Percentiles rank a stretch among this genome's conserved stretches.
These are phyloP conservation scores for Starmera quercuum DNA, from an alignment of 805 yeast species.

Conservation along the genomic window DNA sequence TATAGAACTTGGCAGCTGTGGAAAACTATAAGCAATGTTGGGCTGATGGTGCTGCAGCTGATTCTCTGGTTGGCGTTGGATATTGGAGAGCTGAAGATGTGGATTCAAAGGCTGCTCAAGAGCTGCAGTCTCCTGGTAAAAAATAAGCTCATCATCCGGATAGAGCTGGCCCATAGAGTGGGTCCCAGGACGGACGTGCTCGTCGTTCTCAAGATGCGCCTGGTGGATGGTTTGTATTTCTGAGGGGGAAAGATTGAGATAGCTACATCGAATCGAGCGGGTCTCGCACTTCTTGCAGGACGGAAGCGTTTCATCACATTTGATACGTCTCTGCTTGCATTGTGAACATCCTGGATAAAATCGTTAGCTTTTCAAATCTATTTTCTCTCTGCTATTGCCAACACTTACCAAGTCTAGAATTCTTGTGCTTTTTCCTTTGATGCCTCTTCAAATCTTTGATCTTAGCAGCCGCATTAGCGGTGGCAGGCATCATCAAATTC, in stretches of 20 bases:
- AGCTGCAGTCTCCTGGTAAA: too few species aligned
- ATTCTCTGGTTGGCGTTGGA: not conserved
- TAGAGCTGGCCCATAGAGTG: too few species aligned
- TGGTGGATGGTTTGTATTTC: not conserved
- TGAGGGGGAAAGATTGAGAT: not conserved
- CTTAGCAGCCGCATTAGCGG: too few species aligned
- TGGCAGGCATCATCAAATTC: too few species aligned
- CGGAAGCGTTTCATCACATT: constrained; percentile 57
- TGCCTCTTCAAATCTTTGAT: not conserved
- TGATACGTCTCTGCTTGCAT: constrained; percentile 51
- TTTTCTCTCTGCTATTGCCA: too few species aligned
- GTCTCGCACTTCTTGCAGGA: constrained; percentile 41
- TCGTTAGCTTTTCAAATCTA: not conserved
- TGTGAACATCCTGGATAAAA: constrained; percentile 57
- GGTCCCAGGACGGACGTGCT: too few species aligned
- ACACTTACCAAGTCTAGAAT: constrained; percentile 30
- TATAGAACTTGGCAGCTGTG: too few species aligned
- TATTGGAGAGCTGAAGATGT: not conserved
- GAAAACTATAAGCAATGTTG: too few species aligned
- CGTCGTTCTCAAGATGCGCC: not conserved
- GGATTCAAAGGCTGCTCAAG: not conserved
- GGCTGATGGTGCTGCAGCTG: not conserved
- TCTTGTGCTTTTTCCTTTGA: constrained; percentile 48
- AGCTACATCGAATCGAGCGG: not conserved
- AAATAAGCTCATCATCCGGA: too few species aligned